phyloP scores from a whole-genome alignment of 495 filamentous ascomycete genomes.

The Xylaria sp. region DNA sequence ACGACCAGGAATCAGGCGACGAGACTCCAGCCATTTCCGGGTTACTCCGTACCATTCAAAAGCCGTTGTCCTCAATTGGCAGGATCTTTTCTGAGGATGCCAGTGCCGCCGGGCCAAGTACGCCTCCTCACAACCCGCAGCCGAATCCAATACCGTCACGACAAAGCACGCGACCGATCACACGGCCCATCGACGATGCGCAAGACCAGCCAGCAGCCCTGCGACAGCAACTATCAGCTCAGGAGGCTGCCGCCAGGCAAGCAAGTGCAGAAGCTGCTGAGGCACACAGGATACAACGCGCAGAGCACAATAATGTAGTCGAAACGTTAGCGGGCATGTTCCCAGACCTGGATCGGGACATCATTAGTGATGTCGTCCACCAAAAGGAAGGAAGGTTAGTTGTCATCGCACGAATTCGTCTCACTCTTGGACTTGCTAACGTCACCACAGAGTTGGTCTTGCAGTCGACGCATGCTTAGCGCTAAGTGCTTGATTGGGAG shows the following conservation, averaged over 20 bases:
- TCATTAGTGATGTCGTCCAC: constrained; percentile 93
- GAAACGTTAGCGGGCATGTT: constrained; percentile 95
- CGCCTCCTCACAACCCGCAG: constrained; percentile 64
- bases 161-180: constrained; percentile 64
- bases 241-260: constrained; percentile 92
- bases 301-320: constrained; percentile 88
- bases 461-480: constrained; percentile 93
- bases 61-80: constrained; percentile 91
- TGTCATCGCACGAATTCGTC: constrained; percentile 5
- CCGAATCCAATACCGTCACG: constrained; percentile 45
- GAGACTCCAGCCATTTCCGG: constrained; percentile 84
- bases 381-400: constrained; percentile 89
- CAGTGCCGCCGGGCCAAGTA: constrained; percentile 48
- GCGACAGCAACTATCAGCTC: constrained; percentile 64
- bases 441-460: constrained; percentile 72
- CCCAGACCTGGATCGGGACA: constrained; percentile 84
- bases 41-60: constrained; percentile 88
- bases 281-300: constrained; percentile 80
- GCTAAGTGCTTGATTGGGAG: constrained; percentile 58
- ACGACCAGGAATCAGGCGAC: constrained; percentile 58
- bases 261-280: constrained; percentile 93
- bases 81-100: constrained; percentile 92
- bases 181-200: constrained; percentile 58
- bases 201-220: constrained; percentile 38
- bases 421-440: constrained; percentile 31